Evolutionary conservation across 345 rosid genomes (phyloP).

Genomic region (Lepidium sativum): DNA sequence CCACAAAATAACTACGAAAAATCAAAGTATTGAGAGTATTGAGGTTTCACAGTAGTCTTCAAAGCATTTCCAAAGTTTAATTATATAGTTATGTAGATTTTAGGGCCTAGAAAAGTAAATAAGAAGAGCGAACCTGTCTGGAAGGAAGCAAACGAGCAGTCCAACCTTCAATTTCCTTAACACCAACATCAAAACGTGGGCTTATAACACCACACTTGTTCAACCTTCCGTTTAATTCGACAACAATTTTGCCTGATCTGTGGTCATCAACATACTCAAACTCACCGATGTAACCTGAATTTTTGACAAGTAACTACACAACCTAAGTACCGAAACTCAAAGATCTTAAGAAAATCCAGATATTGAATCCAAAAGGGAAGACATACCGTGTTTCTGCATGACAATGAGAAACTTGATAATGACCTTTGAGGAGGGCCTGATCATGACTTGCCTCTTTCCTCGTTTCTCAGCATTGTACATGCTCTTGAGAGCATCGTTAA

Average conservation of each 20-base stretch:
- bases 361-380: background rate
- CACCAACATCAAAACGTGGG: conserved; percentile 50
- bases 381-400: conserved; percentile 31
- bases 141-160: conserved; percentile 52
- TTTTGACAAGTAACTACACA: background rate
- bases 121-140: conserved; percentile 31
- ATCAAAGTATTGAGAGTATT: background rate
- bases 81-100: background rate
- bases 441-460: conserved; percentile 32
- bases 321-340: background rate
- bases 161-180: conserved; percentile 49
- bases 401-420: conserved; percentile 30
- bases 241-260: conserved; percentile 45
- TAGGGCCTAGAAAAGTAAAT: background rate
- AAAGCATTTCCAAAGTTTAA: background rate
- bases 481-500: conserved; percentile 31
- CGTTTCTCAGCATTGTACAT: conserved; percentile 31
- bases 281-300: conserved; percentile 39
- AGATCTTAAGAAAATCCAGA: too few relatives aligned
- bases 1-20: background rate
- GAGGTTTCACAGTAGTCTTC: too few relatives aligned
- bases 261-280: conserved; percentile 49
- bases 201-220: conserved; percentile 52
- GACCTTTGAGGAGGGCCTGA: conserved; percentile 28
- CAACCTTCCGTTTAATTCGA: conserved; percentile 43